Conservation (phyloP, 2,329 filamentous ascomycete species). For the Colletotrichum filicis region DNA sequence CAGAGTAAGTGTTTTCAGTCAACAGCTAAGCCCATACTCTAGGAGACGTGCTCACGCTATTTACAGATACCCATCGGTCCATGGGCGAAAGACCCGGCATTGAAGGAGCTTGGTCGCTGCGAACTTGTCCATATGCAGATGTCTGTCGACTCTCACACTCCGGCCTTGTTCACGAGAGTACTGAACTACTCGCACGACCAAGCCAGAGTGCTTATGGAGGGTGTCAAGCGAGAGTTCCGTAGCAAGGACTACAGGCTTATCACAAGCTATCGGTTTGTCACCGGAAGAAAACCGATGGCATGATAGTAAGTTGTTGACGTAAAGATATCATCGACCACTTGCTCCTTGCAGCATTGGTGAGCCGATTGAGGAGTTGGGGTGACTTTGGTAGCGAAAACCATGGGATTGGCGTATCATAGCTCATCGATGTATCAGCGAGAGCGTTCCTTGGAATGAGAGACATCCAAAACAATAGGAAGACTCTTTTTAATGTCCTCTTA, state of each 20-base stretch:
- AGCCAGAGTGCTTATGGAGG: slow-evolving; percentile 53
- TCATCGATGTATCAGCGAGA: not conserved
- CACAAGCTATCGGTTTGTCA: slow-evolving; percentile 48
- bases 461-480: not conserved
- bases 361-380: not conserved
- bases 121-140: slow-evolving; percentile 54
- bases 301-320: not conserved
- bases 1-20: slow-evolving; percentile 39
- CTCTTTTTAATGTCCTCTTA: not conserved
- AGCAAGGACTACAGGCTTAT: slow-evolving; percentile 47
- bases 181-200: slow-evolving; percentile 52
- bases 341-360: not conserved
- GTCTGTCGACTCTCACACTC: slow-evolving; percentile 54
- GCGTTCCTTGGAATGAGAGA: not conserved
- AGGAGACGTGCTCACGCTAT: not conserved
- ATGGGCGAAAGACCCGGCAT: slow-evolving; percentile 48
- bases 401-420: not conserved
- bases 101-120: slow-evolving; percentile 50
- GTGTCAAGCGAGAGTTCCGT: slow-evolving; percentile 51
- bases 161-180: slow-evolving; percentile 51
- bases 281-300: slow-evolving; percentile 40
- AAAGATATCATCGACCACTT: not conserved
- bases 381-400: not conserved
- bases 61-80: slow-evolving; percentile 50
- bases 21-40: rapidly evolving